phyloP scores from a whole-genome alignment of 2,329 filamentous ascomycete genomes.

The Didymella arachidicola region DNA sequence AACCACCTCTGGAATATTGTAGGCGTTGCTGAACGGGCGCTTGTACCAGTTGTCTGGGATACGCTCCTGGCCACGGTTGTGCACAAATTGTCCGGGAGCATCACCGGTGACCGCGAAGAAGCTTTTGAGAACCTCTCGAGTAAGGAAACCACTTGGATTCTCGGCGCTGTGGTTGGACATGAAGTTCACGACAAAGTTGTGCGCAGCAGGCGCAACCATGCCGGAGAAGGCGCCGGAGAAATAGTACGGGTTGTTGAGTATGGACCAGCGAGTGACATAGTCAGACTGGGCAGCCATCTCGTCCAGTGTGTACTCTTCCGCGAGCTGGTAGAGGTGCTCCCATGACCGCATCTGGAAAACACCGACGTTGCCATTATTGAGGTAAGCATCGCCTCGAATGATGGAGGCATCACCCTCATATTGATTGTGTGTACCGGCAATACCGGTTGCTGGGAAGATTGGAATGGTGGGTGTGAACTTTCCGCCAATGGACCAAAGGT shows the following conservation, averaged over 20 bases:
- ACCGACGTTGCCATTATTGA: constrained; percentile 25
- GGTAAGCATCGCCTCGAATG: constrained; percentile 29
- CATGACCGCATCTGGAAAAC: constrained; percentile 31
- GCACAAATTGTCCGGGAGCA: constrained; percentile 27
- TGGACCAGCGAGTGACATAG: constrained; percentile 27
- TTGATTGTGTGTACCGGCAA: constrained; percentile 27
- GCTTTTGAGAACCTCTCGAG: constrained; percentile 28
- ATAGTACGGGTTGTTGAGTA: constrained; percentile 30
- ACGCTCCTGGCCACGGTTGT: constrained; percentile 28
- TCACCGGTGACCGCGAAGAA: constrained; percentile 32
- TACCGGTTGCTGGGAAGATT: constrained; percentile 25
- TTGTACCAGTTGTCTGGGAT: constrained; percentile 35
- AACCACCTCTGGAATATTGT: constrained; percentile 19
- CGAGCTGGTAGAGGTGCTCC: constrained; percentile 21
- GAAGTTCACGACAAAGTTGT: constrained; percentile 30
- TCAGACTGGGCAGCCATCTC: constrained; percentile 26
- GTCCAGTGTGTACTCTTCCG: constrained; percentile 26
- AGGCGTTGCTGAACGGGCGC: constrained; percentile 8
- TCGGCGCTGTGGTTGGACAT: constrained; percentile 35
- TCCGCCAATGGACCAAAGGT: constrained; percentile 27
- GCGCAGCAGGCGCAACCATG: constrained; percentile 27
- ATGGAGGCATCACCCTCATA: constrained; percentile 33
- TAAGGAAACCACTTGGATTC: constrained; percentile 30
- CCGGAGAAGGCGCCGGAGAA: constrained; percentile 29
- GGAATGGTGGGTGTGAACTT: constrained; percentile 24